Conservation (phyloP, 768 basidiomycete genomes). For the Rhodocollybia butyracea region DNA sequence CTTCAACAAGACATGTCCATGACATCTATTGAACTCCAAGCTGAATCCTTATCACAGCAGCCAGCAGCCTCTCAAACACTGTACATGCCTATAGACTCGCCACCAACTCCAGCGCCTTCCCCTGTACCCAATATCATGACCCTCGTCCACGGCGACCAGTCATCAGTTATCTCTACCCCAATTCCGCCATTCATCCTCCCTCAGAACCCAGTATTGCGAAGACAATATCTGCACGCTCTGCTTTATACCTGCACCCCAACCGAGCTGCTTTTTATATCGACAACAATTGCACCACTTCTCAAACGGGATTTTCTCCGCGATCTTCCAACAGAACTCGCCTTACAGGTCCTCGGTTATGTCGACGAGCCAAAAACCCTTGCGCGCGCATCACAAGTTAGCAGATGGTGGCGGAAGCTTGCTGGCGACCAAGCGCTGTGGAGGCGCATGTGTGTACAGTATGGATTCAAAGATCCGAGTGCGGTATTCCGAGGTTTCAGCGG, state of each 20-base stretch:
- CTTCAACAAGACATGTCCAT: not conserved
- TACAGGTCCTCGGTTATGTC: slow-evolving; percentile 74
- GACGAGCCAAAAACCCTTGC: slow-evolving; percentile 72
- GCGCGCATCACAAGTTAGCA: slow-evolving; percentile 66
- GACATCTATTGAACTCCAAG: not conserved
- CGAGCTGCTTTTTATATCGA: slow-evolving; percentile 66
- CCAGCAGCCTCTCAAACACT: slow-evolving; percentile 26
- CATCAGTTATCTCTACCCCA: slow-evolving; percentile 12
- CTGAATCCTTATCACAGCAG: not conserved
- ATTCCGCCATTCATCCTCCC: slow-evolving; percentile 16
- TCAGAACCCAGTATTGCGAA: slow-evolving; percentile 39
- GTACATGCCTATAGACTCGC: slow-evolving; percentile 53
- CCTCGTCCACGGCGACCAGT: slow-evolving; percentile 10
- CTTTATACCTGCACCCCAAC: slow-evolving; percentile 52
- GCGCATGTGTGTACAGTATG: slow-evolving; percentile 60
- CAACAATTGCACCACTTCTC: slow-evolving; percentile 60
- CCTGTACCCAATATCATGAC: slow-evolving; percentile 33
- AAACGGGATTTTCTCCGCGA: slow-evolving; percentile 51
- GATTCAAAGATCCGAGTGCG: slow-evolving; percentile 31
- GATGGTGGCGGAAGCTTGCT: slow-evolving; percentile 66
- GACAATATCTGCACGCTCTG: slow-evolving; percentile 48
- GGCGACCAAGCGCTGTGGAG: slow-evolving; percentile 82
- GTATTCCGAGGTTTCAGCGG: not conserved
- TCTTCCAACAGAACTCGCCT: slow-evolving; percentile 65
- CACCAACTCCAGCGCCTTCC: slow-evolving; percentile 63